These are phyloP conservation scores for Hymenotorrendiella dingleyae DNA, from an alignment of 2,329 filamentous ascomycete genomes.

Conservation along the genomic window DNA sequence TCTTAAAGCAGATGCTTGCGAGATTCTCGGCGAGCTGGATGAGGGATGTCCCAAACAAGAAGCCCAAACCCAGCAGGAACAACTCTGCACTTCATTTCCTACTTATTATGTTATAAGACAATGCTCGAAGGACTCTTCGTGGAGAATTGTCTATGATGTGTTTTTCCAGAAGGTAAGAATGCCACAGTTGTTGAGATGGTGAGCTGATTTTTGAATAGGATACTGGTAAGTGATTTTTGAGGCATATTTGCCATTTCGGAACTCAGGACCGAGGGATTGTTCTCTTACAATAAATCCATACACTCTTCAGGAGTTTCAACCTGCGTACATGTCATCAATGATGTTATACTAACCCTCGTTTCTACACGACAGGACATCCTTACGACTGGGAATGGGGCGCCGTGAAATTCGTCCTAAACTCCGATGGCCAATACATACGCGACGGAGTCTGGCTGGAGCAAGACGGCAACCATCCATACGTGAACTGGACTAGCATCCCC, in stretches of 20 bases:
- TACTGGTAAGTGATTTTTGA: conserved; percentile 8
- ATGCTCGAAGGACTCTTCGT: conserved; percentile 11
- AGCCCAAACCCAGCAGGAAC: conserved; percentile 9
- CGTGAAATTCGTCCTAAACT: conserved; percentile 14
- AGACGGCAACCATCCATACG: conserved; percentile 17
- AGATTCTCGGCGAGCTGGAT: conserved; percentile 2
- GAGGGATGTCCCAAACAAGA: conserved; percentile 13
- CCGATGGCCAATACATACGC: conserved; percentile 12
- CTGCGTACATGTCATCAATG: neutral
- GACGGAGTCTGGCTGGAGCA: conserved; percentile 17
- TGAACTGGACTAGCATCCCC: conserved; percentile 8
- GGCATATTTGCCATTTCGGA: neutral
- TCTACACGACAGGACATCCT: conserved; percentile 13
- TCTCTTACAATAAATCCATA: neutral
- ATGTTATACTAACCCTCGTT: no score
- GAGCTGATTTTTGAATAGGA: conserved; percentile 9
- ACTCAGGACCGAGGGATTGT: neutral
- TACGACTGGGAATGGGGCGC: conserved; percentile 20
- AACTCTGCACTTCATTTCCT: conserved; percentile 15
- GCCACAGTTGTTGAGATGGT: neutral
- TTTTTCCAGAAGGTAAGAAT: conserved; percentile 16
- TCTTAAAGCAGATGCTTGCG: conserved; percentile 10
- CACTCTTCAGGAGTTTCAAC: neutral
- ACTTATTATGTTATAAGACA: conserved; percentile 16
- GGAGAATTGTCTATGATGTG: conserved; percentile 19